Evolutionary conservation across 257 asterid genomes (phyloP).

Genomic region (Jacaranda copaia): DNA sequence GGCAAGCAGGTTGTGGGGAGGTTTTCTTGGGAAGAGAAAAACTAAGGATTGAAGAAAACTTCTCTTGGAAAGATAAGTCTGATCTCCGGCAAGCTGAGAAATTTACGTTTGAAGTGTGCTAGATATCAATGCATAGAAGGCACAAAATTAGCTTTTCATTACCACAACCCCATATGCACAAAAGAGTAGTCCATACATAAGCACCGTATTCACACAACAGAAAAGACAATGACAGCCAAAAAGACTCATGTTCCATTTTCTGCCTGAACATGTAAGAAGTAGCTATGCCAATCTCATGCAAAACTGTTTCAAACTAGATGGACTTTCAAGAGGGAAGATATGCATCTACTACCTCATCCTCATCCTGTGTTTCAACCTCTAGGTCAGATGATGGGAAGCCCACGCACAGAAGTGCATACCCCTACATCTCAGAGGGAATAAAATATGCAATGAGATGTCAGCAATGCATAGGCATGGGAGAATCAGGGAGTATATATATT

Average conservation of each 20-base stretch:
- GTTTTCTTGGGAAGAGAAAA: too few relatives aligned
- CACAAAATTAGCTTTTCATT: too few relatives aligned
- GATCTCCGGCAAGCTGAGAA: not conserved
- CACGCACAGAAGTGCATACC: conserved; percentile 98
- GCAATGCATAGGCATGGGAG: not conserved
- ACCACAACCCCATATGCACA: not conserved
- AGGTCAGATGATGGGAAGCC: conserved; percentile 95
- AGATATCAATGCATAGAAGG: too few relatives aligned
- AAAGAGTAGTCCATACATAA: not conserved
- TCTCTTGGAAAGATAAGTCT: too few relatives aligned
- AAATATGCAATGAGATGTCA: conserved; percentile 19
- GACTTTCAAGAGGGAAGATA: not conserved
- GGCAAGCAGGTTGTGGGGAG: too few relatives aligned
- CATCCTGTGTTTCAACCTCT: conserved; percentile 98
- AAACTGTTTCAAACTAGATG: not conserved
- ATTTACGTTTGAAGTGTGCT: not conserved
- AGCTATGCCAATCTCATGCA: not conserved
- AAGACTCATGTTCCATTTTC: conserved; percentile 7
- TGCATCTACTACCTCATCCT: conserved; percentile 79
- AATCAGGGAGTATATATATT: not conserved
- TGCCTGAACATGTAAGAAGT: not conserved
- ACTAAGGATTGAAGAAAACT: too few relatives aligned
- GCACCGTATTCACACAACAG: too few relatives aligned
- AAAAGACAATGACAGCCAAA: not conserved
- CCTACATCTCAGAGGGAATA: conserved; percentile 57